Evolutionary conservation across 2,329 filamentous ascomycete species (phyloP).

Genomic region (Cordyceps cicadae): DNA sequence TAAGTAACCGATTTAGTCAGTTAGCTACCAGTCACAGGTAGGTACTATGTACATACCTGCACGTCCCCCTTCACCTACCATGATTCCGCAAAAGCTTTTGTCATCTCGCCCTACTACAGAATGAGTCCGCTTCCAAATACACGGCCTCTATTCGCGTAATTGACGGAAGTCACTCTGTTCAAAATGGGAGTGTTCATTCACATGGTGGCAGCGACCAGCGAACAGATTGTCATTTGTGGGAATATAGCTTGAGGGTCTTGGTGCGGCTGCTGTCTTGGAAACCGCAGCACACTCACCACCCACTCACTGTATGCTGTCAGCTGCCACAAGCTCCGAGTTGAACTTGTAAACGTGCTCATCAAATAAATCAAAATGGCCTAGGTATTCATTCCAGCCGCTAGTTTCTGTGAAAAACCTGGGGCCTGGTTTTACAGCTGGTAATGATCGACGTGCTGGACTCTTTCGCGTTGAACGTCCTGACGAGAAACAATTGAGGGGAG

Average conservation of each 20-base stretch:
- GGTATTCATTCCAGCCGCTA: not conserved
- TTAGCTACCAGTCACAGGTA: no score
- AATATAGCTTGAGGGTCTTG: slow-evolving; percentile 47
- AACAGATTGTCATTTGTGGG: not conserved
- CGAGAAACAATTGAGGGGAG: not conserved
- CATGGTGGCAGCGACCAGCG: not conserved
- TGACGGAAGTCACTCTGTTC: not conserved
- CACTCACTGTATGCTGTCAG: slow-evolving; percentile 56
- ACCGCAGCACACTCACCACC: slow-evolving; percentile 99
- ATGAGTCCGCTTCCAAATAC: not conserved
- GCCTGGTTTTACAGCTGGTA: not conserved
- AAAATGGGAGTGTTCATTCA: not conserved
- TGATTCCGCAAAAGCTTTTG: no score
- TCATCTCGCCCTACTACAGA: slow-evolving; percentile 83
- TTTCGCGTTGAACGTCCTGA: not conserved
- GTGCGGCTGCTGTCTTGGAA: slow-evolving; percentile 99
- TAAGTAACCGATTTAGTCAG: no score
- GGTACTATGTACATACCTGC: no score
- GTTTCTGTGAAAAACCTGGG: not conserved
- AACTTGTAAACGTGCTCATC: not conserved
- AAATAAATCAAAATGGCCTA: not conserved
- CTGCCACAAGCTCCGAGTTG: not conserved
- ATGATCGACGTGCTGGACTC: not conserved
- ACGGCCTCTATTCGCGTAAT: not conserved
- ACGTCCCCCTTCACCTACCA: no score